Base-by-base conservation (phyloP, 495 filamentous ascomycete genomes). In the Aspergillus asperescens region DNA sequence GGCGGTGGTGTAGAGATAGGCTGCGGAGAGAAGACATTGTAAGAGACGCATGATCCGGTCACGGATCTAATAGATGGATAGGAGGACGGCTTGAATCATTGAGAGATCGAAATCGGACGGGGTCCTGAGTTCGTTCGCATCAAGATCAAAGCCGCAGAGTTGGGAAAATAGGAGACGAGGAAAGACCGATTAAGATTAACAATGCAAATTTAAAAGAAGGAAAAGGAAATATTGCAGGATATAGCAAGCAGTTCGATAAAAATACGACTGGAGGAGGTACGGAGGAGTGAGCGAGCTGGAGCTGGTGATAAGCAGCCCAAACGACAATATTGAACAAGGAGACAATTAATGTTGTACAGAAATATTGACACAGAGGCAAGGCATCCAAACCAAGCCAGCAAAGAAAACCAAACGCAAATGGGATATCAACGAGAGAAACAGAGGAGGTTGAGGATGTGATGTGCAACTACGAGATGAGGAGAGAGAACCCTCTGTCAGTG, bases 1-100 rank as follows among this genome's bases (percentile, higher is more conserved):
- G 43, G 24, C 59, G 40, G 52, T 40, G 31, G 45, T 38, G 49
- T 43, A 62, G 35, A 62, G 48, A 45, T 37, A 62, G 15, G 59
- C 54, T 44, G 64, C 58, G 48, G 63, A 46, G 48, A 66, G 41
- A 58, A 70, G 54, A 37, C 57, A 65, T 64, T 62, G 47, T 58
- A 66, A 64, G 42, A 66, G 54, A 66, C 52, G 66, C 69, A 72
- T 72, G 60, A 65, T 68, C 63, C 64, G 18, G 23, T 9, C 28
- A 52, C 29, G 62, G 59, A 62, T 62, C 60, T 65, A 64, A 22
- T 37, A 24, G 28, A 42, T 27, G 24, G 12, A 37, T n/a, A 46
- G 34, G 24, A 13, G 13, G n/a, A 35, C 32, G 1, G 7, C 4
- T 29, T 3, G 12, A 55, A 22, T 58, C 64, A 66, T 69, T 60